Evolutionary conservation across 257 asterid genomes (phyloP).

Genomic region (Petunia axillaris): DNA sequence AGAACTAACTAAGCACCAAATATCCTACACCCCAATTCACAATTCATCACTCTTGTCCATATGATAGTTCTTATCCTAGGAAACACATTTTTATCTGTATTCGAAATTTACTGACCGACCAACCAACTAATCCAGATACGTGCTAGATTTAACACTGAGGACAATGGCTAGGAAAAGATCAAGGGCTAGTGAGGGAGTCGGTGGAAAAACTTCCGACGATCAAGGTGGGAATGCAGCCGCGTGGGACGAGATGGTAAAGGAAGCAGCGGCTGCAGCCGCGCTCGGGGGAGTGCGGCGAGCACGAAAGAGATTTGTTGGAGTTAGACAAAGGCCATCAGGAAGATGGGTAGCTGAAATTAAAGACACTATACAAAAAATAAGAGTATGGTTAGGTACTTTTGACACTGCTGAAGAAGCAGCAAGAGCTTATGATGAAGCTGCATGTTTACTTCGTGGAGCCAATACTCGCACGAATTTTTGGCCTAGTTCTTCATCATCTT

Average conservation of each 20-base stretch:
- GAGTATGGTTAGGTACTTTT: slow-evolving; percentile 33
- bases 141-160: too few species aligned
- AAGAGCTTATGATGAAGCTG: slow-evolving; percentile 48
- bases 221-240: slow-evolving; percentile 27
- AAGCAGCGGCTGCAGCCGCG: slow-evolving; percentile 38
- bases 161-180: slow-evolving; percentile 68
- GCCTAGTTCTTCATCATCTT: slow-evolving; percentile 53
- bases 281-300: slow-evolving; percentile 53
- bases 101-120: too few species aligned
- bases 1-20: neutral
- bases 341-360: slow-evolving; percentile 35
- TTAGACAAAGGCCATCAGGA: slow-evolving; percentile 31
- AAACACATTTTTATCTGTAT: too few species aligned
- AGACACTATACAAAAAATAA: slow-evolving; percentile 31
- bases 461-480: slow-evolving; percentile 85
- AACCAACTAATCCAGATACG: too few species aligned
- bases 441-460: slow-evolving; percentile 84
- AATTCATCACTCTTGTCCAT: neutral
- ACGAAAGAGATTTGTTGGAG: slow-evolving; percentile 59
- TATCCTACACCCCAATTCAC: neutral
- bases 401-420: slow-evolving; percentile 37
- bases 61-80: neutral
- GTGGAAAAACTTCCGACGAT: slow-evolving; percentile 30
- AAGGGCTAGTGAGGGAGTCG: slow-evolving; percentile 39
- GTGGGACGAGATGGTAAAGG: slow-evolving; percentile 59